phyloP scores from a whole-genome alignment of 768 basidiomycete species.

The Suillus americanus region DNA sequence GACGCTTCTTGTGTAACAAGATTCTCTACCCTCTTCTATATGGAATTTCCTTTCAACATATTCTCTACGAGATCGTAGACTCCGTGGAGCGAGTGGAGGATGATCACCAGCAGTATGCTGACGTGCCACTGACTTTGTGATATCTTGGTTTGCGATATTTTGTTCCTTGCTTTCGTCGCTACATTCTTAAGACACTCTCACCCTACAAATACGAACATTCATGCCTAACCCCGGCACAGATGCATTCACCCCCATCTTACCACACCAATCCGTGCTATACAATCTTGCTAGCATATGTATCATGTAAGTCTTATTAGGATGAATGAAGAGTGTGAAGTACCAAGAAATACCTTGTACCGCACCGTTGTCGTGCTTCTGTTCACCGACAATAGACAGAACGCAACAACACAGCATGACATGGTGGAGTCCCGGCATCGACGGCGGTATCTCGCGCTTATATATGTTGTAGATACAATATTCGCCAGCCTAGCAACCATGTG shows the following conservation, averaged over 20 bases:
- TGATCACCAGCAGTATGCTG: constrained; percentile 35
- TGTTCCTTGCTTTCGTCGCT: constrained; percentile 11
- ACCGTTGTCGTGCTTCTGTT: not conserved
- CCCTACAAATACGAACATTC: not conserved
- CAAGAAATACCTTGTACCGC: not conserved
- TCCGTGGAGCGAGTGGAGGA: constrained; percentile 84
- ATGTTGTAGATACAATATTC: constrained; percentile 95
- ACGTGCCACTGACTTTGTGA: constrained; percentile 33
- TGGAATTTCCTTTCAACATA: constrained; percentile 64
- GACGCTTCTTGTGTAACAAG: constrained; percentile 27
- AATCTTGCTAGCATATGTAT: constrained; percentile 15
- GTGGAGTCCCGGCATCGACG: no score
- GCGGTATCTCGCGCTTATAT: no score
- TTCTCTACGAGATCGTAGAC: constrained; percentile 95
- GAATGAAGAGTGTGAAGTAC: not conserved
- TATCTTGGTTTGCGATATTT: constrained; percentile 9
- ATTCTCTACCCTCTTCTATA: constrained; percentile 38
- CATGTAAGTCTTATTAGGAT: constrained; percentile 21
- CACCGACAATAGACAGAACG: no score
- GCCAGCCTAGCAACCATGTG: constrained; percentile 63
- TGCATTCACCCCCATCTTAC: not conserved
- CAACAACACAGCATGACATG: no score
- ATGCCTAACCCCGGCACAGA: constrained; percentile 11
- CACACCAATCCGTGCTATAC: not conserved
- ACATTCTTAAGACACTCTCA: constrained; percentile 10